Percentiles rank a stretch among this genome's conserved stretches.
These are phyloP conservation scores for Tremella yokohamensis DNA, from an alignment of 768 basidiomycete genomes.

Conservation along the genomic window DNA sequence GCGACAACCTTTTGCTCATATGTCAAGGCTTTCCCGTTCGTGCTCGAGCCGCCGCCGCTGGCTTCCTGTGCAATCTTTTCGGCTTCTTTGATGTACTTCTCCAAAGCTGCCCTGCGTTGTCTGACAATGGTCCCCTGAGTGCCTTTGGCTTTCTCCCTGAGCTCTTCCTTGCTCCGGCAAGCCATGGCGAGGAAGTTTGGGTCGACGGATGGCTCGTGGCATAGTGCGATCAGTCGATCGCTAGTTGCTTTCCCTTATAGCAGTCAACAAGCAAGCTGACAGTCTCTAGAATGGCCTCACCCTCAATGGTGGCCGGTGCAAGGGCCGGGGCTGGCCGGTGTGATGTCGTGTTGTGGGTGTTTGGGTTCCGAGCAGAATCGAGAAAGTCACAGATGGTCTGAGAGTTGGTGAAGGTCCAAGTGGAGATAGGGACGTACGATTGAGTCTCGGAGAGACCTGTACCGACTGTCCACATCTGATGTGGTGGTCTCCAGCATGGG, in stretches of 20 bases:
- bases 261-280: not conserved
- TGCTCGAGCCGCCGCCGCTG: slow-evolving; percentile 8
- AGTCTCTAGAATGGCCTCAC: slow-evolving; percentile 44
- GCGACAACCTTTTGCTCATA: slow-evolving; percentile 43
- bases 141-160: slow-evolving; percentile 56
- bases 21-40: slow-evolving; percentile 9
- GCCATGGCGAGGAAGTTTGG: slow-evolving; percentile 63
- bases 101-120: slow-evolving; percentile 58
- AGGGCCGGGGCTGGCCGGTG: slow-evolving; percentile 70
- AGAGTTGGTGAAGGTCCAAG: not conserved
- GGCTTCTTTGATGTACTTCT: slow-evolving; percentile 58
- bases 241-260: slow-evolving; percentile 50
- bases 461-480: slow-evolving; percentile 69
- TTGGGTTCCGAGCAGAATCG: slow-evolving; percentile 71
- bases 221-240: slow-evolving; percentile 57
- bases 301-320: slow-evolving; percentile 76
- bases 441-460: slow-evolving; percentile 72
- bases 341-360: slow-evolving; percentile 69
- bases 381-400: slow-evolving; percentile 75
- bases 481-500: slow-evolving; percentile 70
- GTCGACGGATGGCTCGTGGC: slow-evolving; percentile 64
- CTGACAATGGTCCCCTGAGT: slow-evolving; percentile 52
- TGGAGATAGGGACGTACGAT: slow-evolving; percentile 55
- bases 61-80: slow-evolving; percentile 29
- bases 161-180: slow-evolving; percentile 59